Conservation (phyloP, 2,329 filamentous ascomycete genomes). For the Neospermospora avenae region DNA sequence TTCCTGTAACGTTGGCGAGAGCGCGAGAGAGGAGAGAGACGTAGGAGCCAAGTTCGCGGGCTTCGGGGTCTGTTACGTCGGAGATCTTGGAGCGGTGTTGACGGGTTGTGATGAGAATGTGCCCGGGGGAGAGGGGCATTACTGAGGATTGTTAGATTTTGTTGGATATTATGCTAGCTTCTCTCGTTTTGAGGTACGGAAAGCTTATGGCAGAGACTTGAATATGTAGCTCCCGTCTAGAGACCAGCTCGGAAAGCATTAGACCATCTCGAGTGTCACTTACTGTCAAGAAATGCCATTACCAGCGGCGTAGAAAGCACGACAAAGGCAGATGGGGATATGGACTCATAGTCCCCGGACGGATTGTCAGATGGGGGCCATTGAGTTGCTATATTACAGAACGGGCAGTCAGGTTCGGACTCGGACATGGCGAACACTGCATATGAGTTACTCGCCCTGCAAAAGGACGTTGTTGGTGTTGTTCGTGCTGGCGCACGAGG, state of each 20-base stretch:
- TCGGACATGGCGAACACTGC: conserved; percentile 3
- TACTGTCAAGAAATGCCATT: conserved; percentile 81
- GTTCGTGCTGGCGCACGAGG: conserved; percentile 18
- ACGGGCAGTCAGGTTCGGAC: conserved; percentile 46
- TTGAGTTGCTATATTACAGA: conserved; percentile 55
- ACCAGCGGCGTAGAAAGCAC: conserved; percentile 75
- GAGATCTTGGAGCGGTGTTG: conserved; percentile 74
- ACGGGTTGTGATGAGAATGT: conserved; percentile 79
- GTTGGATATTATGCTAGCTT: neutral
- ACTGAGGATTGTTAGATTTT: conserved; percentile 38
- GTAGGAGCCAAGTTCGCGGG: conserved; percentile 62
- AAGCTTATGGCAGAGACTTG: neutral
- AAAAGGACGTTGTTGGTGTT: conserved; percentile 10
- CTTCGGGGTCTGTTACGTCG: conserved; percentile 62
- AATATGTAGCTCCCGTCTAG: neutral
- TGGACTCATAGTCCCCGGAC: conserved; percentile 39
- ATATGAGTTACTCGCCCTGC: neutral
- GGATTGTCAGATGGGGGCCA: conserved; percentile 44
- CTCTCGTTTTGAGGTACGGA: too few species aligned
- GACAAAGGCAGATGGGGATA: conserved; percentile 48
- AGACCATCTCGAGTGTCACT: neutral
- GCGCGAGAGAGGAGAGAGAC: conserved; percentile 72
- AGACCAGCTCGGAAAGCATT: neutral
- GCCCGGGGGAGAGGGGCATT: conserved; percentile 78
- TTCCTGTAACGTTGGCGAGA: conserved; percentile 64